Evolutionary conservation across 1,284 basidiomycete species (phyloP), one percentile per base, ranked within the genome.

Genomic region (Sutorius eximius): DNA sequence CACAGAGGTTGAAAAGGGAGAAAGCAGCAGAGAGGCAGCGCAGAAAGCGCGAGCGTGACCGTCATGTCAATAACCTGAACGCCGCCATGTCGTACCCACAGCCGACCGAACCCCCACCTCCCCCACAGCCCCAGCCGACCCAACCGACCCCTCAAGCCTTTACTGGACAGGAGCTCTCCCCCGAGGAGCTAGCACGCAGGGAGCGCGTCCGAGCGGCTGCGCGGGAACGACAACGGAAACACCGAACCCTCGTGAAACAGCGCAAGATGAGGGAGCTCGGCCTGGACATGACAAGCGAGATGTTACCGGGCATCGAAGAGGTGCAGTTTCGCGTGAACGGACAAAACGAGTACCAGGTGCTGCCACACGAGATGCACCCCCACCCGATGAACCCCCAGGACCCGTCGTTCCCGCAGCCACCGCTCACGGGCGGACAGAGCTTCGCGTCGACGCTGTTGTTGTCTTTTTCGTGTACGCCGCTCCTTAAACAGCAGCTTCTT

Each of bases 1-100:
- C 78, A 54, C 86, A 89, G 72, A 75, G 82, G 61, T 75, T 81
- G 61, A 90, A 90, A 67, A 81, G 89, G 58, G 86, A 87, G 77
- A 91, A 91, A 70, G 88, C 89, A 0, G 86, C 88, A 45, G 88
- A 91, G 69, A 77, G 88, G 53, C 89, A 91, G 68, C 80, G 89
- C 43, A 71, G 87, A 59, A 91, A 91, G 70, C 83, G 89, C 51
- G 86, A 89, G 73, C 80, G 87, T 62, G 89, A 91, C 74, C 79
- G 86, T 38, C 64, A 68, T 64, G 65, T 75, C 59, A 72, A 73
- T 61, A 71, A 69, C 60, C 50, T 76, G 68, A 74, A 75, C 61
- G 72, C 71, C 18, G 73, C 75, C 42, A 74, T 75, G 65, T 65
- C 71, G 47, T 75, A 73, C 61, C 61, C 69, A 40, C 61, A 68